phyloP scores from a whole-genome alignment of 2,329 filamentous ascomycete species.

The Amauroascus verrucosus region DNA sequence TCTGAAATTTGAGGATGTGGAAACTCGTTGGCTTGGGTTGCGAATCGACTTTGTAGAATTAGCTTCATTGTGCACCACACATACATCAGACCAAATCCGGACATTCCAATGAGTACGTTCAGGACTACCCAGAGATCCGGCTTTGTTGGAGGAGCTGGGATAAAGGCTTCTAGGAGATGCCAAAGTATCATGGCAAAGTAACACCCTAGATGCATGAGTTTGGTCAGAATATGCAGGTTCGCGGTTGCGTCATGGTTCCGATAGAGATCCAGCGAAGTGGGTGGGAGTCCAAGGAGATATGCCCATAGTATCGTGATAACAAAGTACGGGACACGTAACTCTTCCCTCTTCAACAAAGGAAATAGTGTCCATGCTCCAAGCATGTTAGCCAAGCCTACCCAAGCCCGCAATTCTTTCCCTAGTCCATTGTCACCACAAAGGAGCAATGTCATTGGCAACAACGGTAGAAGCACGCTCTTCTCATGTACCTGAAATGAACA shows the following conservation, averaged over 20 bases:
- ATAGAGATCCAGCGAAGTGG: conserved; percentile 61
- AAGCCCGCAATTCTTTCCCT: conserved; percentile 64
- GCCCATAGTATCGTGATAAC: conserved; percentile 82
- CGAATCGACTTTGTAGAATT: conserved; percentile 22
- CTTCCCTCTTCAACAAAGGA: conserved; percentile 75
- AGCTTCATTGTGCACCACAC: conserved; percentile 74
- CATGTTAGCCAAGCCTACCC: conserved; percentile 93
- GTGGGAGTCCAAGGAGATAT: conserved; percentile 79
- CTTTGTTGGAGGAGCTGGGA: conserved; percentile 60
- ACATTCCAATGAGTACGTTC: conserved; percentile 77
- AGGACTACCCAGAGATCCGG: conserved; percentile 91
- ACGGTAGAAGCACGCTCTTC: conserved; percentile 85
- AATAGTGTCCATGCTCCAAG: conserved; percentile 90
- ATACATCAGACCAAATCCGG: conserved; percentile 78
- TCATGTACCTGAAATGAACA: conserved; percentile 98
- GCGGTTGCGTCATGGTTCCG: conserved; percentile 40
- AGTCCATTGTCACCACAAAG: conserved; percentile 70
- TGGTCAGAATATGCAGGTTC: conserved; percentile 48
- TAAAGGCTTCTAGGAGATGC: conserved; percentile 64
- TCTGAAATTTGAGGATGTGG: neutral
- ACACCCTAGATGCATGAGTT: conserved; percentile 62
- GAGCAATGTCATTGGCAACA: conserved; percentile 86
- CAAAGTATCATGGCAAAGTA: conserved; percentile 69
- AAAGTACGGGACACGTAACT: conserved; percentile 71
- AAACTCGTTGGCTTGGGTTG: neutral